A percentile compares a stretch with the other conserved stretches of the same genome.
Conservation (phyloP, 257 asterid genomes). For the Plantago major region DNA sequence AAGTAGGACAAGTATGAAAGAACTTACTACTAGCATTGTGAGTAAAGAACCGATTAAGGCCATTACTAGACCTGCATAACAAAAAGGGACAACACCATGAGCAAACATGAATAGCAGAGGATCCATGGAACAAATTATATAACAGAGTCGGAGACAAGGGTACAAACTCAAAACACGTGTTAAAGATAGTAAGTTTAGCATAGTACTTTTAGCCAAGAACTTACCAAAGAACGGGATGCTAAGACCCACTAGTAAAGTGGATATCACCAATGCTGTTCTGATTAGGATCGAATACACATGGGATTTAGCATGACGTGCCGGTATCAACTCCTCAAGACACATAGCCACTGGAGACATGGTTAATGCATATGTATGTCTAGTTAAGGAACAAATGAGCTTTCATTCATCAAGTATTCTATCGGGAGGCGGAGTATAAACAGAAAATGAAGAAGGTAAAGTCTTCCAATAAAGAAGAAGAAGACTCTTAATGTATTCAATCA, state of each 20-base stretch:
- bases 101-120: background rate
- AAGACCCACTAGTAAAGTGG: slow-evolving; percentile 77
- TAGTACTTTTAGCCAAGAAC: background rate
- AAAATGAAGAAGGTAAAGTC: background rate
- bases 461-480: background rate
- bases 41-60: slow-evolving; percentile 83
- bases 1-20: background rate
- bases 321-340: slow-evolving; percentile 93
- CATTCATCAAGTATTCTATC: background rate
- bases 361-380: slow-evolving; percentile 63
- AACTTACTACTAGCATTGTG: slow-evolving; percentile 93
- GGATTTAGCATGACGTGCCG: slow-evolving; percentile 52
- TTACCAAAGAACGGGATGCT: slow-evolving; percentile 83
- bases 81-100: background rate
- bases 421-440: background rate
- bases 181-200: background rate
- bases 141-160: background rate
- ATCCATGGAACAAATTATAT: background rate
- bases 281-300: slow-evolving; percentile 60
- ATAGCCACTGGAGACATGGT: slow-evolving; percentile 91
- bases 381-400: slow-evolving; percentile 34
- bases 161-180: background rate
- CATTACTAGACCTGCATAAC: slow-evolving; percentile 70
- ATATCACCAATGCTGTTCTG: slow-evolving; percentile 71
- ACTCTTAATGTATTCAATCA: too few relatives aligned